Base-by-base conservation (phyloP, 805 yeast species). In the Nakazawaea anatomiae region DNA sequence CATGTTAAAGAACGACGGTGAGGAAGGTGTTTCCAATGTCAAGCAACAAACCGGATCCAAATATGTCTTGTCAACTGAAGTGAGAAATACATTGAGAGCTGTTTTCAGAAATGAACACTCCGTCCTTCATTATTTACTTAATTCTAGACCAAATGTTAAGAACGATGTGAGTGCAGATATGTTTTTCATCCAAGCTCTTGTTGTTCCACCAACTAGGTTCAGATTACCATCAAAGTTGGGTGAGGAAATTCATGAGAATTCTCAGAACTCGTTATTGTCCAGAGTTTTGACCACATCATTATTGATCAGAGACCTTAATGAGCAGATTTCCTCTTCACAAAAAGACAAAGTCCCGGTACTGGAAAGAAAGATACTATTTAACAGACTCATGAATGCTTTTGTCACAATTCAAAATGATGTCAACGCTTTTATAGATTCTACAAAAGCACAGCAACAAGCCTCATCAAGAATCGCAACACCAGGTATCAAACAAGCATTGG, bases 151-250 rank as follows among this genome's bases (percentile, higher is more conserved):
- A 28, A 66, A 71, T 10, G 63, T 72, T 28, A 73, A 67, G 51
- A 72, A 74, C 36, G 62, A 65, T 29, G 73, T 75, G 8, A 61
- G 70, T 4, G 86, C 96, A 18, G 97, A 92, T 62, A 78, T 89
- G 76, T 94, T 95, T 67, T 95, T 94, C 73, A 77, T 89, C 59
- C 91, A 89, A 58, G 83, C 89, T 4, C 72, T 94, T 52, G 85
- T 90, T 40, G 98, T 95, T 39, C 99, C 99, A 38, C 91, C 99
- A 47, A 95, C 98, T 2, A 79, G 98, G 67, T 94, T 94, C 75
- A 81, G 99, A 67, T 77, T 91, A 58, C 99, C 99, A n/a, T 85
- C 96, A 12, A 91, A 91, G 68, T 75, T 94, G 53, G 99, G 99
- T 51, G 99, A 94, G 51, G 97, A 89, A 66, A 80, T 92, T 54